Conservation (phyloP, 2,329 filamentous ascomycete genomes). For the Nemania sp. region DNA sequence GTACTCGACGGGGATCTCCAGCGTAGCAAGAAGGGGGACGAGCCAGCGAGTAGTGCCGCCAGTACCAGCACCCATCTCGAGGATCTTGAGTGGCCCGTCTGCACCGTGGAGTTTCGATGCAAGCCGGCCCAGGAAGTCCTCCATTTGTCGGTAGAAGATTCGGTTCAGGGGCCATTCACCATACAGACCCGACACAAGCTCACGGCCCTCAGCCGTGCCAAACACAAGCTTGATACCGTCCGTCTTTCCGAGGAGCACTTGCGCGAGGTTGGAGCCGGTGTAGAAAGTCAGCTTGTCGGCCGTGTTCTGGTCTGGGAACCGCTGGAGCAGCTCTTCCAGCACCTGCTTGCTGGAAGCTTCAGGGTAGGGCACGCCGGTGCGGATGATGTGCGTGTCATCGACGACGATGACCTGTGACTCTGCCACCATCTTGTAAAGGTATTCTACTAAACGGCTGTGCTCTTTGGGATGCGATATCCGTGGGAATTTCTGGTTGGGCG, state of each 20-base stretch:
- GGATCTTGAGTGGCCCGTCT: slow-evolving; percentile 9
- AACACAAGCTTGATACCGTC: slow-evolving; percentile 47
- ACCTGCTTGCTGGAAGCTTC: slow-evolving; percentile 41
- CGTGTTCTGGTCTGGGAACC: slow-evolving; percentile 34
- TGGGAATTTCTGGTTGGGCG: slow-evolving; percentile 31
- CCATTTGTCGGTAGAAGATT: slow-evolving; percentile 40
- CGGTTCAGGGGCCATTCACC: slow-evolving; percentile 42
- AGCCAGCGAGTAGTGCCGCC: slow-evolving; percentile 39
- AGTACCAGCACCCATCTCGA: slow-evolving; percentile 21
- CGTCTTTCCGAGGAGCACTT: slow-evolving; percentile 39
- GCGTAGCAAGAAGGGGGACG: slow-evolving; percentile 33
- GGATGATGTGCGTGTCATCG: slow-evolving; percentile 31
- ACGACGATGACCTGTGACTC: slow-evolving; percentile 39
- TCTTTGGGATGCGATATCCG: slow-evolving; percentile 34
- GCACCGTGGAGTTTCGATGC: not conserved
- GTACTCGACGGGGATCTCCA: slow-evolving; percentile 41
- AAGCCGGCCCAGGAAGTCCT: slow-evolving; percentile 37
- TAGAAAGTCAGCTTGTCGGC: slow-evolving; percentile 36
- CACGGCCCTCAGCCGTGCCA: slow-evolving; percentile 40
- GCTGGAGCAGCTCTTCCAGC: slow-evolving; percentile 35
- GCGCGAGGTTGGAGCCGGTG: slow-evolving; percentile 35
- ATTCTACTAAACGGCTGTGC: slow-evolving; percentile 38
- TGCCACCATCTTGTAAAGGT: slow-evolving; percentile 34
- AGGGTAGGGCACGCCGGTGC: slow-evolving; percentile 37
- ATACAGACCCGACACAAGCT: slow-evolving; percentile 44